Evolutionary conservation across 169 alveolate species (phyloP), one percentile per base, ranked within the genome.

Genomic region (Eimeria brunetti): DNA sequence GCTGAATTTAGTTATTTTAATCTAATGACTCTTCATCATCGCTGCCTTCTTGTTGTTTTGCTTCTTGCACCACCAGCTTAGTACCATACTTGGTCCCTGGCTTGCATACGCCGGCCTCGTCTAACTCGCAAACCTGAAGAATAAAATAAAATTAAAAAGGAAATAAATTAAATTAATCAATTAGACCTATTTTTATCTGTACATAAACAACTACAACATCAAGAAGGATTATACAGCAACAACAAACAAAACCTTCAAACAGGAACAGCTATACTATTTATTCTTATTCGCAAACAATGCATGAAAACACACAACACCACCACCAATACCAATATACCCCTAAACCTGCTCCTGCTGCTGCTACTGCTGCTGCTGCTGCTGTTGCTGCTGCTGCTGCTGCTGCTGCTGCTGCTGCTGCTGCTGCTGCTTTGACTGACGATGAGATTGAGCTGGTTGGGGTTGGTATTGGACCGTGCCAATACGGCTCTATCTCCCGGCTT

Each of bases 51-150:
- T 49, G 89, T 8, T 71, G 38, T n/a, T 81, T 81, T n/a, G 46
- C 89, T 30, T 81, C 89, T 73, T 81, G 89, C 24, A 64, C 58
- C 14, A 81, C 89, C 51, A 81, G 62, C 89, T 81, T 81, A 44
- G 69, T 53, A 12, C 89, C 89, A 24, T 81, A 81, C 56, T 81
- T 81, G 27, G 89, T 81, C 7, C 89, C 89, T 2, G 89, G 49
- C 89, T 27, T 24, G 89, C 89, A 81, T 11, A 14, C 51, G 51
- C 89, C 89, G 11, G 9, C n/a, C 16, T 81, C 89, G 69, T 81
- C 71, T 73, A 81, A 64, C 69, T 81, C 89, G 73, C 89, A 81
- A 7, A 81, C 73, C 89, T 81, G 71, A 9, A 11, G 67, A 69
- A 30, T 11, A 24, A n/a, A 11, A 9, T 27, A 1, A 11, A 14